Conservation (phyloP, 2,329 filamentous ascomycete genomes). For the Aspergillus transmontanensis region DNA sequence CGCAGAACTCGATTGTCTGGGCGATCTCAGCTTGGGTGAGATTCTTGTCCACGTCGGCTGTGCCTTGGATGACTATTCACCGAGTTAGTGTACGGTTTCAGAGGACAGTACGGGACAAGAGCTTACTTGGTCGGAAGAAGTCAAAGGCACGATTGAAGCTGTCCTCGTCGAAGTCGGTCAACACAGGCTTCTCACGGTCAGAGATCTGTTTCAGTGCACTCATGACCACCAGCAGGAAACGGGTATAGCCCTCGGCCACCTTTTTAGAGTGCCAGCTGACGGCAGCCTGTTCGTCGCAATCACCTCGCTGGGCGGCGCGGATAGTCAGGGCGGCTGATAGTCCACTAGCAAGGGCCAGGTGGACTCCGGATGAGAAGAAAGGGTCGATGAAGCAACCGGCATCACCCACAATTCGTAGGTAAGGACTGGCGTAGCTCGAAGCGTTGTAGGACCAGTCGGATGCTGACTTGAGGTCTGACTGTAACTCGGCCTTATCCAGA, state of each 20-base stretch:
- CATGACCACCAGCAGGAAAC: slow-evolving; percentile 47
- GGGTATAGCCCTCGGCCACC: slow-evolving; percentile 49
- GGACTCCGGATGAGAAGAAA: slow-evolving; percentile 52
- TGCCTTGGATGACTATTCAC: not conserved
- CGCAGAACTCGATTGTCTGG: not conserved
- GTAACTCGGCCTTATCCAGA: slow-evolving; percentile 21
- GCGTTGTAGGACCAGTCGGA: slow-evolving; percentile 55
- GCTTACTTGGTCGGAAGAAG: slow-evolving; percentile 1
- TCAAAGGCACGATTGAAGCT: slow-evolving; percentile 5
- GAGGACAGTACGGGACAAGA: not conserved
- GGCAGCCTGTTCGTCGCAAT: slow-evolving; percentile 43
- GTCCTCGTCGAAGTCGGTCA: slow-evolving; percentile 5
- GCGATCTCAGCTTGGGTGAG: not conserved
- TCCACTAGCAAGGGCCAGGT: slow-evolving; percentile 47
- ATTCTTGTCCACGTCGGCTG: not conserved
- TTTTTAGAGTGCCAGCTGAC: slow-evolving; percentile 48
- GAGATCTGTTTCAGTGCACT: slow-evolving; percentile 14
- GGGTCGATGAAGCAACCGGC: too few species aligned
- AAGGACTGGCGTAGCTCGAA: slow-evolving; percentile 42
- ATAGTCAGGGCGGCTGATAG: slow-evolving; percentile 52
- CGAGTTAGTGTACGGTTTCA: not conserved
- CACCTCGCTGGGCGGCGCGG: slow-evolving; percentile 8
- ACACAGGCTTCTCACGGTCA: slow-evolving; percentile 2
- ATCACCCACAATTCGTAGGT: too few species aligned
- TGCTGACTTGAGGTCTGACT: slow-evolving; percentile 42